Evolutionary conservation across 2,329 filamentous ascomycete species (phyloP).

Genomic region (Coniochaeta hoffmannii): DNA sequence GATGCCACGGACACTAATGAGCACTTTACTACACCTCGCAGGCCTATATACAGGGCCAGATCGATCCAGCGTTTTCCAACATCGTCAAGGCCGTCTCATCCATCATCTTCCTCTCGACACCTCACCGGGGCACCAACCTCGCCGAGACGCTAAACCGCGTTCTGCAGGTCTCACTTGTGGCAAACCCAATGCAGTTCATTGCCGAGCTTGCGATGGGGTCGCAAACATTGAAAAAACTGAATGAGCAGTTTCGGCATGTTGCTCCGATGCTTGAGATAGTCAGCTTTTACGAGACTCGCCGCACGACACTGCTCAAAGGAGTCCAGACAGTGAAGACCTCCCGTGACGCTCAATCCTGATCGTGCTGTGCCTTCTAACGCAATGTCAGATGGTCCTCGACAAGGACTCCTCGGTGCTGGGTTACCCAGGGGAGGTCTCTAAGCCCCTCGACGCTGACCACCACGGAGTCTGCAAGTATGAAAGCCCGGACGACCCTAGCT

Average conservation of each 20-base stretch:
- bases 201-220: slow-evolving; percentile 19
- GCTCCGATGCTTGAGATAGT: slow-evolving; percentile 15
- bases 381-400: slow-evolving; percentile 8
- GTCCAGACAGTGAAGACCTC: not conserved
- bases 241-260: slow-evolving; percentile 21
- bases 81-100: slow-evolving; percentile 18
- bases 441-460: not conserved
- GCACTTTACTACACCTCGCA: not conserved
- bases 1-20: too few species aligned
- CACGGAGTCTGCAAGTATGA: slow-evolving; percentile 3
- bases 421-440: not conserved
- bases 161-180: slow-evolving; percentile 11
- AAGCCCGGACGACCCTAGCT: not conserved
- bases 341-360: too few species aligned
- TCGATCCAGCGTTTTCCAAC: slow-evolving; percentile 15
- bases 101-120: slow-evolving; percentile 25
- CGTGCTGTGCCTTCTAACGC: not conserved
- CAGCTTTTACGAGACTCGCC: slow-evolving; percentile 19
- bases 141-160: slow-evolving; percentile 22
- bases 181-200: slow-evolving; percentile 19
- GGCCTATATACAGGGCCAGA: slow-evolving; percentile 16
- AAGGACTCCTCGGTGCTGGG: slow-evolving; percentile 26
- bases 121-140: slow-evolving; percentile 22
- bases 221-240: slow-evolving; percentile 13
- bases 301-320: slow-evolving; percentile 5